Base-by-base conservation (phyloP, 495 filamentous ascomycete species). In the Hypoxylon fragiforme region DNA sequence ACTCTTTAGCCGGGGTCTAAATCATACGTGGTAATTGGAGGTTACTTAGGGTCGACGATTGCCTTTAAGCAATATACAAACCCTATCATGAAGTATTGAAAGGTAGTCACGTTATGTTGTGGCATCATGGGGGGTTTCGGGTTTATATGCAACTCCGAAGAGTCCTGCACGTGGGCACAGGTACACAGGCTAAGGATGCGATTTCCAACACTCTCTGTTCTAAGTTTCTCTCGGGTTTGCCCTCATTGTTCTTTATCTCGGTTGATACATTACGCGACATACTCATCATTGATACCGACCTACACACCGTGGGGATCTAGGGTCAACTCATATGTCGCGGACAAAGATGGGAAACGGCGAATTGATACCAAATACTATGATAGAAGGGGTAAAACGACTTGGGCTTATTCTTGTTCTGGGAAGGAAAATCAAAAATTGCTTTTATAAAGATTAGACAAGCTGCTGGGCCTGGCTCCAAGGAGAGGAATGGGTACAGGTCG, bases 291-390 rank as follows among this genome's bases (percentile, higher is more conserved):
- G 13, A 18, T 2, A 4, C 9, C 9, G 13, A 21, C 42, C 22
- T 44, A 42, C 24, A 37, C 46, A 39, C 57, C 50, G 31, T 42
- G 8, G 28, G 38, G 15, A 45, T 50, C 50, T 50, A 50, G 44
- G 50, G 57, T 50, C 57, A 45, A 40, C 45, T 50, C 36, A 44
- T 30, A 48, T 15, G 26, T 24, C 34, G 55, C 22, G 50, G 57
- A 50, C n/a, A 28, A 57, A 12, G 22, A 20, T 26, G 49, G 36
- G 35, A 44, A 42, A 57, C 21, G 18, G 38, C 42, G 55, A 43
- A 15, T 39, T 60, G 56, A 60, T 54, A 60, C 56, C 56, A 49
- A 34, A 40, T 45, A 44, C 39, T 24, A 50, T 57, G 39, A 59
- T 59, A 54, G 44, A 50, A 39, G 49, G 49, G 22, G 34, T 37